Conservation (phyloP, 2,329 filamentous ascomycete genomes). For the Paracamarosporium sp. region DNA sequence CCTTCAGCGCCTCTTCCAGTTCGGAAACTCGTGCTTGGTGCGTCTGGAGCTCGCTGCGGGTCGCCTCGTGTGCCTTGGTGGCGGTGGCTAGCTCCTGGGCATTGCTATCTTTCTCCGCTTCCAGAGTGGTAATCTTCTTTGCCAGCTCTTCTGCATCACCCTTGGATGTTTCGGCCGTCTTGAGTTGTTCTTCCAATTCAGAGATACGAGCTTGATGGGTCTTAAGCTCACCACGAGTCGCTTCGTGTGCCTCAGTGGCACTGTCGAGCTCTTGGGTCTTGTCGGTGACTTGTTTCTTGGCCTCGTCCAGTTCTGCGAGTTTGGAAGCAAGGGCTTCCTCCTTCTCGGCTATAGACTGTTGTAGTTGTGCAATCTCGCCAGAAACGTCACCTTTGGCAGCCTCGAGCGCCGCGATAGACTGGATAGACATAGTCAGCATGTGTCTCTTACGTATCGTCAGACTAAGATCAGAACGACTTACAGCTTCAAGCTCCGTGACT, state of each 20-base stretch:
- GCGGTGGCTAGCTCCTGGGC: constrained; percentile 24
- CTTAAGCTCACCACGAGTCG: constrained; percentile 10
- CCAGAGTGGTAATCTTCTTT: neutral
- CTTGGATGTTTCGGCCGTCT: constrained; percentile 14
- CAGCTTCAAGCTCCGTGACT: constrained; percentile 35
- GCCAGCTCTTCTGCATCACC: constrained; percentile 14
- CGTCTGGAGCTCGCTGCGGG: constrained; percentile 8
- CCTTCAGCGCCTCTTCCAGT: constrained; percentile 16
- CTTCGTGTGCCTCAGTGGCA: constrained; percentile 9
- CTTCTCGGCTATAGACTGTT: constrained; percentile 22
- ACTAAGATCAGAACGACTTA: neutral
- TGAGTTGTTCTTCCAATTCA: constrained; percentile 19
- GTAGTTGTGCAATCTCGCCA: constrained; percentile 28
- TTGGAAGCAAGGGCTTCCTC: constrained; percentile 18
- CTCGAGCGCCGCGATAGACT: constrained; percentile 22
- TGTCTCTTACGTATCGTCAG: neutral
- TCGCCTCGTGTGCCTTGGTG: constrained; percentile 9
- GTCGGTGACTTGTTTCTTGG: constrained; percentile 19
- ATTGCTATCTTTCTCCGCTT: constrained; percentile 11
- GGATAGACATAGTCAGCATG: neutral
- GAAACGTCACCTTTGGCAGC: constrained; percentile 28
- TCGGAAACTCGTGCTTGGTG: constrained; percentile 23
- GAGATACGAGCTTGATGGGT: constrained; percentile 19
- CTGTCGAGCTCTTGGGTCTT: constrained; percentile 28
- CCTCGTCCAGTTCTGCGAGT: constrained; percentile 18